Base-by-base conservation (phyloP, 345 rosid species). In the Cardamine chenopodiifolia region DNA sequence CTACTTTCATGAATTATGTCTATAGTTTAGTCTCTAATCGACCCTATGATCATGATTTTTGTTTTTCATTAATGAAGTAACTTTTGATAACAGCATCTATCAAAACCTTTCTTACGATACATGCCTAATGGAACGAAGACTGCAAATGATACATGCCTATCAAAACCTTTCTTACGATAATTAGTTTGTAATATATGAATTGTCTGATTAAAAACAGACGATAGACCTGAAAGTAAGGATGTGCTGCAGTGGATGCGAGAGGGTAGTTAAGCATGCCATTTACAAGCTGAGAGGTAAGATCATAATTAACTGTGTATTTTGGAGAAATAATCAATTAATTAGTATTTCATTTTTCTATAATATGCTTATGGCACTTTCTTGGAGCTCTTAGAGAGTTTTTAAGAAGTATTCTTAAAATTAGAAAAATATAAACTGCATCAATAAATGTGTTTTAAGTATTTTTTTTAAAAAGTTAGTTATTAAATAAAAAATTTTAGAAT, bases 191-290 rank as follows among this genome's bases (percentile, higher is more conserved):
- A 72, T 18, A 29, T 45, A 56, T 47, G 71, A 74, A 26, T 66
- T 42, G 18, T 67, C 7, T 62, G 48, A 42, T 42, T 42, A 42
- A 42, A 42, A 62, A 62, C 66, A 93, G 98, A 93, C 98, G 5
- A 91, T 89, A 81, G 96, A 89, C 80, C 91, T 93, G 66, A 93
- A 91, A 78, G 96, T 93, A 25, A 65, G 96, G 83, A 93, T 93
- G 97, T 93, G 98, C 81, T 93, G 98, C 87, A 82, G 78, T 47
- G 98, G 97, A 12, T 93, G 98, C 78, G 98, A 91, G 75, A 82
- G 97, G 73, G 92, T 93, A 19, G 96, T 93, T 45, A 93, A 87
- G 72, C 88, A 85, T 67, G 96, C 97, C 73, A 86, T 93, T 72
- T 70, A 78, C 85, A 93, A 93, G 77, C 90, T 93, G 62, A 89